These are phyloP conservation scores for Eucalyptus pauciflora DNA, from an alignment of 345 rosid species.

Conservation along the genomic window DNA sequence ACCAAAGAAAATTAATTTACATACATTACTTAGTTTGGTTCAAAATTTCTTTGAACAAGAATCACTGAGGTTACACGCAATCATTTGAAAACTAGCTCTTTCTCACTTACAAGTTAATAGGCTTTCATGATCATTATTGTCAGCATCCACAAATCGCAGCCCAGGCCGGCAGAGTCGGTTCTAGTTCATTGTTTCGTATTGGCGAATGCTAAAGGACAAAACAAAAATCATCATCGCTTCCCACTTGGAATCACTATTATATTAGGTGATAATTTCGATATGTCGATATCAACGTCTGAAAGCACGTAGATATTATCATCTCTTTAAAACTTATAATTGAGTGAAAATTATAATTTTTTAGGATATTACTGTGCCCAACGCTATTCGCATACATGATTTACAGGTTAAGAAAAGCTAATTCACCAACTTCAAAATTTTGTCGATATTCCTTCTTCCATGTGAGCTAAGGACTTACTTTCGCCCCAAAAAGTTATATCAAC, in stretches of 20 bases:
- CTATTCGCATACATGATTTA: neutral
- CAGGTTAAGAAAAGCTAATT: neutral
- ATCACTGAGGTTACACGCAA: neutral
- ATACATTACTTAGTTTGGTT: neutral
- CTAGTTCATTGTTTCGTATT: neutral
- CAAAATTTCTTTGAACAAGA: neutral
- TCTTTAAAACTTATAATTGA: neutral
- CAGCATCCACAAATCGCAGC: neutral
- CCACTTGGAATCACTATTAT: neutral
- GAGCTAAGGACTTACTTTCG: neutral
- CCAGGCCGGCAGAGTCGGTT: neutral
- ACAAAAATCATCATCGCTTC: neutral
- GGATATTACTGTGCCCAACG: neutral
- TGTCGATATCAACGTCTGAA: fast-evolving
- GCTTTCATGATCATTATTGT: neutral
- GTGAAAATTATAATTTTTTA: neutral
- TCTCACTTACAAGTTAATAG: neutral
- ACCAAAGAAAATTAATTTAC: neutral
- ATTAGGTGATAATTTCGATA: neutral
- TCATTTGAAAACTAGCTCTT: neutral
- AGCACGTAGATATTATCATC: neutral
- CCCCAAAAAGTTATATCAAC: neutral
- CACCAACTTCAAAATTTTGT: neutral
- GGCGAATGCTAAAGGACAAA: neutral
- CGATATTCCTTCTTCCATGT: neutral